A percentile compares a stretch with the other conserved stretches of the same genome.
phyloP scores from a whole-genome alignment of 169 alveolate species.

The Plasmodium gonderi region DNA sequence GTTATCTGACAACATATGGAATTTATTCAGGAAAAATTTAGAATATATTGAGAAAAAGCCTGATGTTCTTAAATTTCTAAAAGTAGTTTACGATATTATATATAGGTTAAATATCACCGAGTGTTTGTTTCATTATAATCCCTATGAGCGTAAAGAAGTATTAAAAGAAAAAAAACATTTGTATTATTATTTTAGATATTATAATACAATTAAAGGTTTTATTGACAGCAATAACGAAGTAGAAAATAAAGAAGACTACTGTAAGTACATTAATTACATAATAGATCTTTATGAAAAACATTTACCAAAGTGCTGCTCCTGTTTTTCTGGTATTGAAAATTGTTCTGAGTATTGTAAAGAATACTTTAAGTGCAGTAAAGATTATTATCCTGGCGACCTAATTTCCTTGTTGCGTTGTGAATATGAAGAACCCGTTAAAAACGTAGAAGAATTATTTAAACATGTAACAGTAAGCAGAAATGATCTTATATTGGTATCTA shows the following conservation, averaged over 20 bases:
- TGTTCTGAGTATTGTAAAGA: background rate
- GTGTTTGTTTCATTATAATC: background rate
- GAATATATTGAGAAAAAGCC: background rate
- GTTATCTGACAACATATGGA: background rate
- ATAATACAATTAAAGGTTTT: background rate
- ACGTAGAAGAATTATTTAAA: background rate
- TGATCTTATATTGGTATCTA: background rate
- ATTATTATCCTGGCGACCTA: background rate
- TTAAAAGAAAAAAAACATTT: background rate
- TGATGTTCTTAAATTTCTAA: background rate
- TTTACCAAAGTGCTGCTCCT: background rate
- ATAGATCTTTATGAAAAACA: background rate
- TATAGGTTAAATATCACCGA: background rate
- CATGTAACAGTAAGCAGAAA: background rate
- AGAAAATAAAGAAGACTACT: background rate
- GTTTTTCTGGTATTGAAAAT: background rate
- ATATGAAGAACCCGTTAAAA: background rate
- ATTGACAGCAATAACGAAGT: background rate
- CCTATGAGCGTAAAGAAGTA: background rate
- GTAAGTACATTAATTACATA: background rate
- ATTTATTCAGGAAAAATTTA: background rate
- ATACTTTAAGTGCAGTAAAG: background rate
- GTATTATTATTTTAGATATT: background rate
- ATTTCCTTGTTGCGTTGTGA: background rate
- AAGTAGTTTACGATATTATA: background rate